A percentile compares a stretch with the other conserved stretches of the same genome.
Evolutionary conservation across 1,284 basidiomycete species (phyloP).

Genomic region (Leccinum fuscescens): DNA sequence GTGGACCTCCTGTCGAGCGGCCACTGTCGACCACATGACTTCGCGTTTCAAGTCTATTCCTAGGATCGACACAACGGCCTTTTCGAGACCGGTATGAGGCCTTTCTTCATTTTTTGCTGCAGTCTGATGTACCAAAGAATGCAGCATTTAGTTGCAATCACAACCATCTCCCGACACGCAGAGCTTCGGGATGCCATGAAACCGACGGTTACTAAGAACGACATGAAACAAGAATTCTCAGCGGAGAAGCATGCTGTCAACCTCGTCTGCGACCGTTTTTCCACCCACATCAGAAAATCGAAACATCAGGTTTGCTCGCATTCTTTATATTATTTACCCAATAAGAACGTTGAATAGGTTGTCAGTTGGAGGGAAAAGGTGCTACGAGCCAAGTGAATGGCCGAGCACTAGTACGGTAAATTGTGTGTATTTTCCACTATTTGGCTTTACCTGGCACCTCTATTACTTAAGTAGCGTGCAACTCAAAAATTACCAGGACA

Average conservation of each 20-base stretch:
- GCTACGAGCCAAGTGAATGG: neutral
- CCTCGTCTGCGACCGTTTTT: constrained; percentile 41
- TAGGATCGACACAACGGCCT: constrained; percentile 22
- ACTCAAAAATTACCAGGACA: too few relatives aligned
- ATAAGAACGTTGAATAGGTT: constrained; percentile 12
- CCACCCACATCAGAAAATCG: constrained; percentile 36
- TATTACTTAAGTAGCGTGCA: too few relatives aligned
- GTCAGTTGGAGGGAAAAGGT: constrained; percentile 13
- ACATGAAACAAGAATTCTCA: constrained; percentile 35
- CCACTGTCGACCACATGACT: constrained; percentile 22
- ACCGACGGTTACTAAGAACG: constrained; percentile 41
- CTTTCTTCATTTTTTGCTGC: neutral
- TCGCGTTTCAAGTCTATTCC: constrained; percentile 13
- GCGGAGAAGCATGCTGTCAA: constrained; percentile 29
- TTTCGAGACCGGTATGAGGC: constrained; percentile 17
- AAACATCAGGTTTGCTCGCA: constrained; percentile 33
- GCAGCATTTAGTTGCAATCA: constrained; percentile 38
- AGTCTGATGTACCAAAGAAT: constrained; percentile 7
- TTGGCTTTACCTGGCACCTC: too few relatives aligned
- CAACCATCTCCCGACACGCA: constrained; percentile 41
- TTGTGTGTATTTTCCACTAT: too few relatives aligned
- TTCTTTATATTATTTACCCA: neutral
- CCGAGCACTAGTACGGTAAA: neutral
- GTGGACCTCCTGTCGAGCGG: constrained; percentile 42
- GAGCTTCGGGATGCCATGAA: constrained; percentile 39